Evolutionary conservation across 257 asterid species (phyloP).

Genomic region (Penstemon eatonii): DNA sequence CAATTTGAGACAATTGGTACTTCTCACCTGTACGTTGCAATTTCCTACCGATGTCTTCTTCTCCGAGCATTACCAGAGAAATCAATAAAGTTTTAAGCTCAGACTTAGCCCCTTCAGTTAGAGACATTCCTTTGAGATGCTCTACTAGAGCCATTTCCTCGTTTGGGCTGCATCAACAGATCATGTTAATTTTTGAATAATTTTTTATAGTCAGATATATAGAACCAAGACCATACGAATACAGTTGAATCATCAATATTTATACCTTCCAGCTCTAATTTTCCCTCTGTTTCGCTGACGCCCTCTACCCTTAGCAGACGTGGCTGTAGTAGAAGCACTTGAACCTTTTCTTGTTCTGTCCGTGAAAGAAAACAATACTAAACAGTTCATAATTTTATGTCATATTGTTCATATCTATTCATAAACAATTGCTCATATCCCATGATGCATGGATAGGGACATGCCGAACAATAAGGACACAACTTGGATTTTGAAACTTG

Average conservation of each 20-base stretch:
- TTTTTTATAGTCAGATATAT: neutral
- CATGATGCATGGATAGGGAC: no score
- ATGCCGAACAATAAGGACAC: no score
- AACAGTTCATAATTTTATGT: conserved; percentile 10
- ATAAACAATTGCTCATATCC: conserved; percentile 6
- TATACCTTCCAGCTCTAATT: conserved; percentile 96
- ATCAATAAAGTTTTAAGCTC: conserved; percentile 71
- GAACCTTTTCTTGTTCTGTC: conserved; percentile 77
- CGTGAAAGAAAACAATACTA: conserved; percentile 22
- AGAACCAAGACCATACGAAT: conserved; percentile 12
- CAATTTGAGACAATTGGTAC: conserved; percentile 79
- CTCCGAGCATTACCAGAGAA: conserved; percentile 73
- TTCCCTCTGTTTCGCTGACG: conserved; percentile 85
- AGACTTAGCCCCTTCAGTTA: conserved; percentile 62
- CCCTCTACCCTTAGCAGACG: conserved; percentile 73
- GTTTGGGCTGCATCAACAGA: conserved; percentile 57
- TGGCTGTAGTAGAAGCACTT: conserved; percentile 50
- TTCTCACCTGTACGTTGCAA: conserved; percentile 62
- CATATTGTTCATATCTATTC: conserved; percentile 8
- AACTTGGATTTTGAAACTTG: no score
- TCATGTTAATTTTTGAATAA: neutral
- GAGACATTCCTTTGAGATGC: conserved; percentile 83
- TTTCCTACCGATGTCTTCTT: conserved; percentile 71
- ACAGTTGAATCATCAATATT: conserved; percentile 8
- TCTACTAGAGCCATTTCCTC: conserved; percentile 91